Evolutionary conservation across 805 yeast genomes (phyloP), one percentile per base, ranked within the genome.

Genomic region (Yarrowia divulgata): DNA sequence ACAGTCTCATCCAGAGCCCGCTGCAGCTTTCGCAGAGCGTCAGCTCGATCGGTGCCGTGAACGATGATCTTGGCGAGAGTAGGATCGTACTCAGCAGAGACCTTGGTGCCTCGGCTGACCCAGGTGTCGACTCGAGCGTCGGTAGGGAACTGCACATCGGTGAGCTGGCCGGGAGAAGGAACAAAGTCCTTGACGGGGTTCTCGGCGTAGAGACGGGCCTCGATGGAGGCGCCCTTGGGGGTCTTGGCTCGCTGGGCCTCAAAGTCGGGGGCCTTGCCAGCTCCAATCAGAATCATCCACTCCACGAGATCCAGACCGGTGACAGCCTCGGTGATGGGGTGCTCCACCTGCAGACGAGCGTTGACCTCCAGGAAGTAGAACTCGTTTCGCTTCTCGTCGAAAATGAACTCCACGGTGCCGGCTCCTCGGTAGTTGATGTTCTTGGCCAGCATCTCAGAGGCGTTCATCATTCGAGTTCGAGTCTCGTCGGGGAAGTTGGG

Each of bases 261-360:
- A 74, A 93, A 91, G 76, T 89, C 91, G 7, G 97, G 97, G 4
- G 98, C 88, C 73, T 85, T 85, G 76, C 91, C 93, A 45, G 97
- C 97, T 40, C 98, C 98, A 77, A 94, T 90, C 74, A 84, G 72
- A 71, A 94, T 81, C 99, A 95, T 95, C 97, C 97, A 92, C 79
- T 95, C 98, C 23, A 94, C 98, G 72, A 94, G 82, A 79, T 94
- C 99, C 68, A 93, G 81, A 3, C 98, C 98, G 19, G 98, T 94
- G 49, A 91, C 97, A 87, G 88, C 83, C 80, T 94, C 99, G 37
- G 99, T 94, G 75, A 95, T 89, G 48, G 98, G 98, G 79, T 94
- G 99, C 82, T 94, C 99, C 58, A 94, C 99, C 80, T 94, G 99
- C 74, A 94, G 85, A 77, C 99, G 88, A 14, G 99, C 97, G 78